Base-by-base conservation (phyloP, 805 yeast species). In the Candida peoriensis region DNA sequence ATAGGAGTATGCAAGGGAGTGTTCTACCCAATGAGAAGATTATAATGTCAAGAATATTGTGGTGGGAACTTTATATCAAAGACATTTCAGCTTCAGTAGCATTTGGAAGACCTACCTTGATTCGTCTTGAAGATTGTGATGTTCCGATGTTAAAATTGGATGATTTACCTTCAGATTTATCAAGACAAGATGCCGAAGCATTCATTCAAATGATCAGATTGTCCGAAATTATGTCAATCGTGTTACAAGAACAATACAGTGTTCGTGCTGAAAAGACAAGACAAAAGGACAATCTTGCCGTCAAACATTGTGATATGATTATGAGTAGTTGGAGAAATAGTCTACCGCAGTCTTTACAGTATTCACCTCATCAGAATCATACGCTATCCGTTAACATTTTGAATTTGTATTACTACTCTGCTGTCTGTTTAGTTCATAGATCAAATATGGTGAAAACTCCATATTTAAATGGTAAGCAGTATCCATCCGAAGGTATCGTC, bases 1-100 rank as follows among this genome's bases (percentile, higher is more conserved):
- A 85, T 54, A 66, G 85, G 43, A 74, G 67, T 41, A 67, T 73
- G 26, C 52, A 51, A 28, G 47, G 48, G 23, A 58, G 63, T 15
- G 55, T 52, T 19, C 57, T 71, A 31, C 55, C 70, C 20, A 55
- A 54, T 13, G 52, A 66, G 15, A 67, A 72, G 31, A 48, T 58
- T 18, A 72, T 72, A 40, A 52, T 77, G 25, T 76, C 81, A 70
- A 70, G 80, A 44, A 63, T 88, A 28, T 65, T 81, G 11, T 84
- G 88, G 86, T 84, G 94, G 94, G 66, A 76, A 42, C 58, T 85
- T 15, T 80, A 78, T 54, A 73, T 76, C 39, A 77, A 84, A 46
- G 95, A 84, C 56, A 62, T 86, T 17, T 64, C 73, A 26, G 75
- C 78, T 8, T 77, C 88, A 3, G 70, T 81, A 33, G 85, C 88